Evolutionary conservation across 2,329 filamentous ascomycete genomes (phyloP), one percentile per base, ranked within the genome.

Genomic region (Lecanosticta acicola): DNA sequence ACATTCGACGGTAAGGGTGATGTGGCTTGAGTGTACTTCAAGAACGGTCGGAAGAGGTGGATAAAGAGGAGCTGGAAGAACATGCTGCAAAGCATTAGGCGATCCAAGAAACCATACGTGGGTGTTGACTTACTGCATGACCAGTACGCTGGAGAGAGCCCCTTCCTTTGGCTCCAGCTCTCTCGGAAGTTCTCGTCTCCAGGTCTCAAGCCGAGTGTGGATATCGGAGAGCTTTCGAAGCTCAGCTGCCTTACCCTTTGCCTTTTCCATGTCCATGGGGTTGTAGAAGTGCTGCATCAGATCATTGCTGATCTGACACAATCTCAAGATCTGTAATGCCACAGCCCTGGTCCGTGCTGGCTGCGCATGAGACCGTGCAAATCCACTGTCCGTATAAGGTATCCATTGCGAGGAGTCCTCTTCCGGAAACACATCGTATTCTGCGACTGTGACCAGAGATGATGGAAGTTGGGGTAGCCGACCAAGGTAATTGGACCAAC

Each of bases 61-160:
- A 97, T 94, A 63, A 94, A 94, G 38, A 96, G 81, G 1, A 97
- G 77, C 61, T 97, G 90, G 66, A 91, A 95, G 68, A 97, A 95
- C 90, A 97, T 97, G 71, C 90, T 96, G 59, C 17, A 20, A 18
- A 2, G 3, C 3, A 13, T 36, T 67, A 48, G 67, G 66, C 41
- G 36, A 36, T 21, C 18, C 17, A 20, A 17, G 17, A 36, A 7
- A 33, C 24, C 21, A 14, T 2, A 1, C 3, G 20, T 21, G 29
- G n/a, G 13, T 4, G 40, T 13, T 41, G 21, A 79, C 89, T 79
- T 79, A 96, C 90, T 97, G 91, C 81, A 85, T 84, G 21, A 84
- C 73, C 17, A 85, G 70, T 16, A 94, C 85, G 58, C 89, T 89
- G 1, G 93, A 89, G 34, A 97, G 70, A 51, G 91, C 87, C 2